Base-by-base conservation (phyloP, 208 protist species). In the Trypanosoma rangeli region DNA sequence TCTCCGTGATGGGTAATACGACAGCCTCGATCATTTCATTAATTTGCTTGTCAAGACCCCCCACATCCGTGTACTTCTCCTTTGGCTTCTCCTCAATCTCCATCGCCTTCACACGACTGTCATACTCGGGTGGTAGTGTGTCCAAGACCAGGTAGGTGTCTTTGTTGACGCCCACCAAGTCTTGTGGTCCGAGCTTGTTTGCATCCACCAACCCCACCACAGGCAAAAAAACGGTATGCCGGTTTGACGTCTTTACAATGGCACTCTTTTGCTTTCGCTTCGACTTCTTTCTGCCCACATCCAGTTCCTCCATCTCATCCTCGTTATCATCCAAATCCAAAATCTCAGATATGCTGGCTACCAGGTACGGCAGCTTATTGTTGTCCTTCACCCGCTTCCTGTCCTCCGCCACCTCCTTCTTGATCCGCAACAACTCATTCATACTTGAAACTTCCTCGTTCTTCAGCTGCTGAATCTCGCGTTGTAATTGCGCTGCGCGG, bases 101-200 rank as follows among this genome's bases (percentile, higher is more conserved):
- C 99, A 99, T 99, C 35, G 99, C 98, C 86, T 99, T 99, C n/a
- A 99, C 99, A 24, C 99, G 98, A 46, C 97, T 97, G 84, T 99
- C 99, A 82, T 99, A 99, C 92, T 99, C 98, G 22, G 97, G 82
- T n/a, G 99, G 99, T 20, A 99, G 89, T 26, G 90, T 99, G 80
- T 99, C 99, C 4, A 99, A 87, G 58, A 99, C 96, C 16, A 99
- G 93, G 78, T 99, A 99, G 48, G 97, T 99, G 85, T 99, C 99
- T 80, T 99, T 99, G 87, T 99, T 99, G 18, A 99, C 97, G 28
- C 99, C 99, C 15, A 99, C 98, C 18, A 99, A 88, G 75, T 99
- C 99, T 44, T 98, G 97, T 35, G 99, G 99, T 49, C 84, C 89
- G 22, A 99, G 84, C 76, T 95, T 92, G 10, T 93, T 87, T 5